A percentile compares a stretch with the other conserved stretches of the same genome.
These are phyloP conservation scores for Chaetomiaceae sp. DNA, from an alignment of 2,329 filamentous ascomycete species.

Conservation along the genomic window DNA sequence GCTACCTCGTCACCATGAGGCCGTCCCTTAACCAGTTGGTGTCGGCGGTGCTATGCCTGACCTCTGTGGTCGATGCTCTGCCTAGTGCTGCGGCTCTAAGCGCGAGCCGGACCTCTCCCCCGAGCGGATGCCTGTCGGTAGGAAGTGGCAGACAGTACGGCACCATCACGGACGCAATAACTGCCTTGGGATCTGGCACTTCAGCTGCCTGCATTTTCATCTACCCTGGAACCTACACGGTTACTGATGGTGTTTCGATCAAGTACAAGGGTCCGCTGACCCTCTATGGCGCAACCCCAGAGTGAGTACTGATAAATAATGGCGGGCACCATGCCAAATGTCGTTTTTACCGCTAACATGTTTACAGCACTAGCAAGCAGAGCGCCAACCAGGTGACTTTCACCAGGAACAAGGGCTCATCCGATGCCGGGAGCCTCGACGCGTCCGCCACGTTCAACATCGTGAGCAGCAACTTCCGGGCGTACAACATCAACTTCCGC, in stretches of 20 bases:
- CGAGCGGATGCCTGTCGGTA: neutral
- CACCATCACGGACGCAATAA: neutral
- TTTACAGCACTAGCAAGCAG: neutral
- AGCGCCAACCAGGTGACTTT: neutral
- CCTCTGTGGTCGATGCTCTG: neutral
- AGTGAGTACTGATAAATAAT: neutral
- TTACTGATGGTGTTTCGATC: neutral
- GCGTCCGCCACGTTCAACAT: neutral
- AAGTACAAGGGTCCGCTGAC: neutral
- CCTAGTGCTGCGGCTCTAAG: neutral
- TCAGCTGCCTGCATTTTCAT: neutral
- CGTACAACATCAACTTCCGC: constrained; percentile 3
- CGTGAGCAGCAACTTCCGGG: neutral
- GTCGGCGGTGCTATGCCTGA: neutral
- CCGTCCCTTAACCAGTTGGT: neutral
- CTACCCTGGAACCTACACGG: neutral
- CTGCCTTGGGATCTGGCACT: neutral
- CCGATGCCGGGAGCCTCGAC: neutral
- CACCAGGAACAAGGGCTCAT: neutral
- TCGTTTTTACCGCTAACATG: neutral
- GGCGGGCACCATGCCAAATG: neutral
- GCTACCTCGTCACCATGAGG: neutral
- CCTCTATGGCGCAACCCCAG: neutral
- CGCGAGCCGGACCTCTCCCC: neutral
- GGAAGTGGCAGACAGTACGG: neutral